phyloP scores from a whole-genome alignment of 306 rosid genomes.

The Cicer pinnatifidum region DNA sequence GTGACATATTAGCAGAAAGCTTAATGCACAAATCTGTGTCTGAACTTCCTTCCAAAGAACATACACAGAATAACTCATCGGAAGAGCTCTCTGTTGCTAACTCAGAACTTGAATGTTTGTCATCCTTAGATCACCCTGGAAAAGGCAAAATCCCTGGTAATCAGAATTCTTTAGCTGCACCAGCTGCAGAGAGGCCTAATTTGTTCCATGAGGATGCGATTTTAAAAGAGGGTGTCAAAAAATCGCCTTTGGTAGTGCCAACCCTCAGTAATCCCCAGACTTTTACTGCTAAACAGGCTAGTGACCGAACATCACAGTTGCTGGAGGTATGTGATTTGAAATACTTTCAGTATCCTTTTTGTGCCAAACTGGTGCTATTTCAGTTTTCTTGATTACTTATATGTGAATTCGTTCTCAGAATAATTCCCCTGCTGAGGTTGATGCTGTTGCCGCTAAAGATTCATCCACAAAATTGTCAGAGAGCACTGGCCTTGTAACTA shows the following conservation, averaged over 20 bases:
- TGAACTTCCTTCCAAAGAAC: constrained; percentile 42
- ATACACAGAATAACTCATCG: constrained; percentile 21
- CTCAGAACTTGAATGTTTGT: constrained; percentile 45
- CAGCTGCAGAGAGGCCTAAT: constrained; percentile 36
- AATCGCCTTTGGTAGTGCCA: constrained; percentile 38
- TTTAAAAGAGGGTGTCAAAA: constrained; percentile 44
- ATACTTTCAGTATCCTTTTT: neutral
- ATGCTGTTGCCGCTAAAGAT: constrained; percentile 34
- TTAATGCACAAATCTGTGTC: constrained; percentile 44
- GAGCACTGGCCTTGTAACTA: constrained; percentile 26
- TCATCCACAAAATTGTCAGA: constrained; percentile 40
- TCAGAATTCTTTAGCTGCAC: constrained; percentile 38
- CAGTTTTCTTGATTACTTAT: constrained; percentile 37
- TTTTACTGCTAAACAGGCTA: constrained; percentile 37
- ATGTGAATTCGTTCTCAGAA: constrained; percentile 41
- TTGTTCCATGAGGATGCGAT: constrained; percentile 38
- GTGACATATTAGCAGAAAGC: constrained; percentile 39
- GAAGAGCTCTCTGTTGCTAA: constrained; percentile 41
- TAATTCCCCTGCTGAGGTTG: constrained; percentile 34
- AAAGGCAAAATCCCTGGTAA: constrained; percentile 35
- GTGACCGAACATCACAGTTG: constrained; percentile 39
- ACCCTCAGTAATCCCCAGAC: constrained; percentile 40
- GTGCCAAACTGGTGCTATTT: constrained; percentile 8
- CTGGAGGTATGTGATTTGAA: constrained; percentile 53
- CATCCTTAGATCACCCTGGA: constrained; percentile 39